Evolutionary conservation across 2,329 filamentous ascomycete species (phyloP).

Genomic region (Apiospora malaysiana): DNA sequence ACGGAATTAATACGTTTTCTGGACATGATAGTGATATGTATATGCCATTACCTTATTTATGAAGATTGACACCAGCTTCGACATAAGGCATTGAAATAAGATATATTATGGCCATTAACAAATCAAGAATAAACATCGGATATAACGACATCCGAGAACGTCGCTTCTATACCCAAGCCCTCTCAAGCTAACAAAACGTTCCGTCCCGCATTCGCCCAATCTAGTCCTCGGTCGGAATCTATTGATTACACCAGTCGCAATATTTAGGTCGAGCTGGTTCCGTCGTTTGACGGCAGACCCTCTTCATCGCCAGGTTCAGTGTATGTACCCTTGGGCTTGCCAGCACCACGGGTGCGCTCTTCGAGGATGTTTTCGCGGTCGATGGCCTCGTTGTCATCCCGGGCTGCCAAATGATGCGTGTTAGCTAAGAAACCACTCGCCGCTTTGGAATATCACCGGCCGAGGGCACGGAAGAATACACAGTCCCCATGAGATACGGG

Average conservation of each 20-base stretch:
- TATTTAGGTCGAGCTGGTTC: conserved; percentile 28
- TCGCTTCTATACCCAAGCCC: no score
- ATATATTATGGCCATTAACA: no score
- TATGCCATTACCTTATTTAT: no score
- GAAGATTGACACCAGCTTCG: no score
- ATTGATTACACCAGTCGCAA: background rate
- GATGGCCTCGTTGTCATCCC: conserved; percentile 46
- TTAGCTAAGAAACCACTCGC: background rate
- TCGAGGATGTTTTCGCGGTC: conserved; percentile 44
- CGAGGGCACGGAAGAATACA: no score
- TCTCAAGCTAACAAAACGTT: background rate
- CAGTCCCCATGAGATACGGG: no score
- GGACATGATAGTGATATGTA: no score
- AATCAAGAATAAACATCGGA: no score
- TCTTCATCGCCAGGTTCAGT: conserved; percentile 44
- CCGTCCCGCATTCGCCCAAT: background rate
- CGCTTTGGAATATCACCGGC: background rate
- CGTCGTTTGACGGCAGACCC: conserved; percentile 31
- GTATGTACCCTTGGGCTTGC: conserved; percentile 35
- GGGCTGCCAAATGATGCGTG: conserved; percentile 30
- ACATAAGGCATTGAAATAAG: no score
- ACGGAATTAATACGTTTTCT: no score
- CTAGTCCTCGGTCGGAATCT: no score
- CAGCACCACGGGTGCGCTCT: conserved; percentile 42
- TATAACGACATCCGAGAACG: no score